phyloP scores from a whole-genome alignment of 306 rosid genomes.

The Hippophae gyantsensis region DNA sequence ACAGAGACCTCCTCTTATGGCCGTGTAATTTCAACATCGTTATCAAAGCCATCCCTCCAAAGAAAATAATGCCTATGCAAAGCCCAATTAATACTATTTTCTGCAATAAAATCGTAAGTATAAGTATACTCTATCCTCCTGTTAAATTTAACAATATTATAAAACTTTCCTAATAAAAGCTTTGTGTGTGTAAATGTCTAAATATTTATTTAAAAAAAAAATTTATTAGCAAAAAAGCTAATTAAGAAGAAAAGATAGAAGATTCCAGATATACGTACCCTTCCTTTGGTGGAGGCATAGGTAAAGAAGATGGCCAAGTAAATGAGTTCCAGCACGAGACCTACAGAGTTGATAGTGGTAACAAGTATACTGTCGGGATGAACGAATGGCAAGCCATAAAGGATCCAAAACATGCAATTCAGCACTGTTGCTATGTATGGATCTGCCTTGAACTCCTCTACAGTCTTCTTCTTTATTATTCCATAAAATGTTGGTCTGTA shows the following conservation, averaged over 20 bases:
- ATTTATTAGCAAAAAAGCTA: no score
- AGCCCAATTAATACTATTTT: no score
- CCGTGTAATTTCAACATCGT: constrained; percentile 21
- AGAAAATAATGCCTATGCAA: constrained; percentile 31
- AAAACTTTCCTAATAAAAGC: no score
- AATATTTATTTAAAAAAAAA: no score
- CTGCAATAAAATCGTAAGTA: no score
- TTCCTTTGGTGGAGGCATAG: constrained; percentile 32
- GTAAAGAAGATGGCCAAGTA: constrained; percentile 33
- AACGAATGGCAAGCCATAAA: constrained; percentile 62
- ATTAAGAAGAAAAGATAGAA: no score
- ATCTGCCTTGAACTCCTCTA: constrained; percentile 70
- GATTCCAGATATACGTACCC: constrained; percentile 24
- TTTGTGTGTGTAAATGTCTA: no score
- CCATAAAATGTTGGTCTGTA: constrained; percentile 65
- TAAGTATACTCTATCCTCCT: no score
- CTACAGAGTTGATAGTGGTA: constrained; percentile 51
- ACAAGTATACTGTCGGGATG: constrained; percentile 48
- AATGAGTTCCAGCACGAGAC: constrained; percentile 34
- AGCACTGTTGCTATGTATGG: constrained; percentile 62
- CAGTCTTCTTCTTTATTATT: constrained; percentile 46
- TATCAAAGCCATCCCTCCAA: constrained; percentile 12
- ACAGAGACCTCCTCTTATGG: constrained; percentile 17
- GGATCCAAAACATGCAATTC: constrained; percentile 59
- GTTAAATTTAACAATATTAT: no score